These are phyloP conservation scores for Magnolia changhungtana DNA, from an alignment of 164 flowering plant species.

Conservation along the genomic window DNA sequence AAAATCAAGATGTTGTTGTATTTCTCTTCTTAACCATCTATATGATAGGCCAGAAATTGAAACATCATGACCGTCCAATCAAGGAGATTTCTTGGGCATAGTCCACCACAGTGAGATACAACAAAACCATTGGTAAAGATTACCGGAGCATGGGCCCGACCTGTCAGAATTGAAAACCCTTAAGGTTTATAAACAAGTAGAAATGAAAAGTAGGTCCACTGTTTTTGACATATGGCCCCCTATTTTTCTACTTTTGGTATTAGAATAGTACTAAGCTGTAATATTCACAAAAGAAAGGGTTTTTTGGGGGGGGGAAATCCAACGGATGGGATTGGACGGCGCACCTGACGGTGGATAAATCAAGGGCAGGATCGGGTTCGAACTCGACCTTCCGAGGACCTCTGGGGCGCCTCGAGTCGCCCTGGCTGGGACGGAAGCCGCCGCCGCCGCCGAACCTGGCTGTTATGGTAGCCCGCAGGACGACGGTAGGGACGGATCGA, in stretches of 20 bases:
- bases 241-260: not conserved
- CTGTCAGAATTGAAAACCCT: no score
- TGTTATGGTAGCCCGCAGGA: not conserved
- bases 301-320: no score
- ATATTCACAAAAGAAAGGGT: not conserved
- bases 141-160: no score
- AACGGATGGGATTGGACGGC: not conserved
- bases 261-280: not conserved
- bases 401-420: constrained; percentile 11
- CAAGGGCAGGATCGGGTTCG: constrained; percentile 46
- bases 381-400: constrained; percentile 15
- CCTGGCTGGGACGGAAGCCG: constrained; percentile 18
- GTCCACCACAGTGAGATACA: no score
- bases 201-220: no score
- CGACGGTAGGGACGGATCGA: not conserved
- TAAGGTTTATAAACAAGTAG: no score
- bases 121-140: no score
- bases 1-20: no score
- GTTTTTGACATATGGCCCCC: not conserved
- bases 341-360: constrained; percentile 51
- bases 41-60: no score
- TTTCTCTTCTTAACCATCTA: no score
- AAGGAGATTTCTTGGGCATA: no score
- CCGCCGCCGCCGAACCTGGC: constrained; percentile 15
- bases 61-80: no score